Percentiles rank a stretch among this genome's conserved stretches.
Evolutionary conservation across 2,329 filamentous ascomycete species (phyloP).

Genomic region (Claviceps digitariae): DNA sequence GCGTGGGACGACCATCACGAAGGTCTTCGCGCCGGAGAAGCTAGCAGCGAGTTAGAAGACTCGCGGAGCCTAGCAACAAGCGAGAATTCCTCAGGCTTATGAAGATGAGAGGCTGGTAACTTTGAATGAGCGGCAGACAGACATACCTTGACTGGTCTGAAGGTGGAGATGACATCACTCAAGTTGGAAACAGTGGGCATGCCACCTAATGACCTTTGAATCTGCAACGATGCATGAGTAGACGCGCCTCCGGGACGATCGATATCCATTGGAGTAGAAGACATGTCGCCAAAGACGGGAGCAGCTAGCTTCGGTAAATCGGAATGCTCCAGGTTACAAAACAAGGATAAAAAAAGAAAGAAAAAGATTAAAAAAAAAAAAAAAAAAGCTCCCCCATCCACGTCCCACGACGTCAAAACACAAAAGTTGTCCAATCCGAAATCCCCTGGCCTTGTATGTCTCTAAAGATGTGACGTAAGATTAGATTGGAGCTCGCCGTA

Average conservation of each 20-base stretch:
- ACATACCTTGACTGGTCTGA: slow-evolving; percentile 65
- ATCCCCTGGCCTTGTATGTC: neutral
- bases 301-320: neutral
- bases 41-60: slow-evolving; percentile 9
- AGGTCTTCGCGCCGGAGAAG: slow-evolving; percentile 46
- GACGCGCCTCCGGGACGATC: slow-evolving; percentile 30
- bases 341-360: too few relatives aligned
- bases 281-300: slow-evolving; percentile 21
- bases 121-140: neutral
- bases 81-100: neutral
- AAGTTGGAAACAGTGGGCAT: slow-evolving; percentile 48
- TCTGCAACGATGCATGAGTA: slow-evolving; percentile 34
- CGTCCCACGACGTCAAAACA: neutral
- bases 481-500: neutral
- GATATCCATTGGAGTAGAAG: slow-evolving; percentile 44
- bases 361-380: too few relatives aligned
- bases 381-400: neutral
- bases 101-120: neutral
- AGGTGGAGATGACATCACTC: slow-evolving; percentile 62
- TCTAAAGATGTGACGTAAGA: neutral
- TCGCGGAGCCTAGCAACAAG: neutral
- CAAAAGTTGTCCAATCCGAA: neutral
- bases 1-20: slow-evolving; percentile 37
- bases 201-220: slow-evolving; percentile 31
- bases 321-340: neutral